These are phyloP conservation scores for Geopyxis carbonaria DNA, from an alignment of 495 filamentous ascomycete genomes.

Conservation along the genomic window DNA sequence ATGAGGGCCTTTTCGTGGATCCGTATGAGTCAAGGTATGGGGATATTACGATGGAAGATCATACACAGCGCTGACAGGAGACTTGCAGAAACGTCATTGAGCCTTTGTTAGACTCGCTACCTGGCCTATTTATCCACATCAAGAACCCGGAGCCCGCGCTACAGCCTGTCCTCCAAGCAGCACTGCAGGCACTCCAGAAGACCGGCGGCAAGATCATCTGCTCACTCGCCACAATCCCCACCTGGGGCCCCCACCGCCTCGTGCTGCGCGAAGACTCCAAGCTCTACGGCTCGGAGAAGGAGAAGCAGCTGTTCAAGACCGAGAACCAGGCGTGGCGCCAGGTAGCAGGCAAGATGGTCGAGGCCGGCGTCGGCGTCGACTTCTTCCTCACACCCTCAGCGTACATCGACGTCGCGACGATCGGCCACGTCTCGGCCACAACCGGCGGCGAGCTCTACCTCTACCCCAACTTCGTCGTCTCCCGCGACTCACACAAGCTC, in stretches of 20 bases:
- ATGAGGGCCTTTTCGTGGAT: conserved; percentile 86
- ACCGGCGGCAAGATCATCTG: conserved; percentile 91
- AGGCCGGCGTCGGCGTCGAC: conserved; percentile 73
- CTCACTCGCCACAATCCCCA: conserved; percentile 66
- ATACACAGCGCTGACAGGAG: too few species aligned
- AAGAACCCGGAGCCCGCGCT: conserved; percentile 82
- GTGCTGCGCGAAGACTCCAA: conserved; percentile 77
- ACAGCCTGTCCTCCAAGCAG: conserved; percentile 65
- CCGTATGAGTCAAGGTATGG: conserved; percentile 73
- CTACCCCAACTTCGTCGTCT: conserved; percentile 86
- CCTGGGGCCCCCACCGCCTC: conserved; percentile 72
- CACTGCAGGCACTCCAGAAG: conserved; percentile 56
- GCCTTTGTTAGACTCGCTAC: conserved; percentile 61
- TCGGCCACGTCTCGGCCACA: conserved; percentile 59
- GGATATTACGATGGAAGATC: not conserved
- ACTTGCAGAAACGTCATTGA: conserved; percentile 54
- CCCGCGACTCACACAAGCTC: conserved; percentile 69
- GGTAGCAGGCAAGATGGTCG: conserved; percentile 69
- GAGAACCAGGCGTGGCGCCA: conserved; percentile 76
- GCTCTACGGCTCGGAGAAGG: conserved; percentile 67
- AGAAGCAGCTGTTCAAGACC: conserved; percentile 80
- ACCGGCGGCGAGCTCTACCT: conserved; percentile 89
- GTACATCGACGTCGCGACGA: conserved; percentile 87
- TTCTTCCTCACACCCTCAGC: conserved; percentile 85
- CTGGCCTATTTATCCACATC: conserved; percentile 64